phyloP scores from a whole-genome alignment of 225 moss, liverwort and hornwort genomes.

The Thuidium tamariscinum region DNA sequence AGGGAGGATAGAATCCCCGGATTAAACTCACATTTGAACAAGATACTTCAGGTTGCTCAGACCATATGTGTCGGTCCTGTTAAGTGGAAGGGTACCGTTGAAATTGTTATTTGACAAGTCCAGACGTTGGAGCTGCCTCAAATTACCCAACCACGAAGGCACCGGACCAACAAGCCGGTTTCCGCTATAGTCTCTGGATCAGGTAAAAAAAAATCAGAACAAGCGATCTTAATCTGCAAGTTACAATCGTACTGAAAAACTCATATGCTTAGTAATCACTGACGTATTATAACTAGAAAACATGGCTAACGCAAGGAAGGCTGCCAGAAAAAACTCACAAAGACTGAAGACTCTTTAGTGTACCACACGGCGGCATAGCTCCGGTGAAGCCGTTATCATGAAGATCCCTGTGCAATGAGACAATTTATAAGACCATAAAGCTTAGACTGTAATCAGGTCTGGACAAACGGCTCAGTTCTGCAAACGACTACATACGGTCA shows the following conservation, averaged over 20 bases:
- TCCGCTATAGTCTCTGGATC: conserved; percentile 22
- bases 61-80: not conserved
- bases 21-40: conserved; percentile 25
- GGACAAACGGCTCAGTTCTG: not conserved
- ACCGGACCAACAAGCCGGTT: conserved; percentile 10
- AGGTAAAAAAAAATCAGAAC: not conserved
- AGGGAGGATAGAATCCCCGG: not conserved
- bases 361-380: not conserved
- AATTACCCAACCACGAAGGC: conserved; percentile 13
- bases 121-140: conserved; percentile 22
- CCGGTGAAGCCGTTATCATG: conserved; percentile 16
- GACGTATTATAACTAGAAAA: not conserved
- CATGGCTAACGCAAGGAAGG: not conserved
- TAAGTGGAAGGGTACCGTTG: conserved; percentile 12
- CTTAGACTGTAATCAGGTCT: not conserved
- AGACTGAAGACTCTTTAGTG: not conserved
- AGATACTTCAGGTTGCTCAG: conserved; percentile 21
- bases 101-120: conserved; percentile 30
- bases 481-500: not conserved
- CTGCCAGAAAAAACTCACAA: conserved; percentile 7
- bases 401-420: conserved; percentile 22
- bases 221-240: not conserved
- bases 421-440: not conserved
- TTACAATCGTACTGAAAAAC: not conserved
- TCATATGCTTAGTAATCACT: not conserved